Evolutionary conservation across 768 basidiomycete species (phyloP), one percentile per base, ranked within the genome.

Genomic region (Stropharia rugosoannulata): DNA sequence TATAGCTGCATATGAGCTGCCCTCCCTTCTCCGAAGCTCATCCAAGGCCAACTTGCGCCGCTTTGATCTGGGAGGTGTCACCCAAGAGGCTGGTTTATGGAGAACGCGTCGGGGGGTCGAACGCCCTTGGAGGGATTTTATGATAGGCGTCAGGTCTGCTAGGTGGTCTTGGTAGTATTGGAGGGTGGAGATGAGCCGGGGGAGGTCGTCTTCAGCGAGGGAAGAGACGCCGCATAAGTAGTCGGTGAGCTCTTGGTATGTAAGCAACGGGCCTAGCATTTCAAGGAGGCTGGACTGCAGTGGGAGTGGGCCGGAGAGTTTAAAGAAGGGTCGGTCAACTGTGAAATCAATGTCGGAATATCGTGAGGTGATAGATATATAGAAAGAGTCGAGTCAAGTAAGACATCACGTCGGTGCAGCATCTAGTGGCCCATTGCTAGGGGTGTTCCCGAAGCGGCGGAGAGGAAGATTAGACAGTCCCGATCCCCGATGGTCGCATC

Each of bases 21-120:
- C 42, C 36, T 52, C 42, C 12, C 51, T 16, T 40, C 41, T 52
- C 51, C 51, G 51, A 41, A 52, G 51, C 44, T 52, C 51, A 37
- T 52, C 51, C 51, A 52, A 36, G 2, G 41, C 37, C 32, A 43
- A 27, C 13, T 16, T 43, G 16, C 44, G 35, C 32, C 36, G 43
- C 35, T 44, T 52, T 35, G 35, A 43, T 29, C 27, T 44, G 32
- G 51, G 42, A 18, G 10, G 19, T n/a, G 16, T 19, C n/a, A 35
- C 32, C 51, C 51, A 52, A 18, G 42, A 44, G 5, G 41, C 32
- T 16, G 51, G 51, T 37, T 15, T 32, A 35, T 35, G 51, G 18
- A 52, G 15, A 37, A 18, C 18, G 13, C 40, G 22, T 32, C 41
- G 40, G 38, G 40, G 16, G 9, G 41, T 41, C 41, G 29, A 32